These are phyloP conservation scores for Hysterangium stoloniferum DNA, from an alignment of 768 basidiomycete species.

Conservation along the genomic window DNA sequence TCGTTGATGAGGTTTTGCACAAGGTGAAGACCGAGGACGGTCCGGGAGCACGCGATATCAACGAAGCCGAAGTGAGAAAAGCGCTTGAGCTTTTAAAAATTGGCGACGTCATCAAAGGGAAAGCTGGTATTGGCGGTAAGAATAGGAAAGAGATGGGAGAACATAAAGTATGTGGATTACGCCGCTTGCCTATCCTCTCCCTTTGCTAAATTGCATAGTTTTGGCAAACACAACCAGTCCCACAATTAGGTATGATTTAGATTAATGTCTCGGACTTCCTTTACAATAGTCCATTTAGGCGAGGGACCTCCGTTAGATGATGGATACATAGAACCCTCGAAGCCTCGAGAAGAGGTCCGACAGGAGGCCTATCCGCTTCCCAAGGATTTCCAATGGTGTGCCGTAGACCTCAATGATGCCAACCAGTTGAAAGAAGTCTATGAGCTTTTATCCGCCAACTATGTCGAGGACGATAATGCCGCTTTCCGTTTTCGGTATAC, in stretches of 20 bases:
- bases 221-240: conserved; percentile 96
- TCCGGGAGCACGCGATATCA: conserved; percentile 34
- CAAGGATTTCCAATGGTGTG: conserved; percentile 88
- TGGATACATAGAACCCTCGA: conserved; percentile 83
- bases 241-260: conserved; percentile 56
- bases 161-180: conserved; percentile 62
- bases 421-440: conserved; percentile 86
- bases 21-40: conserved; percentile 56
- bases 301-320: conserved; percentile 62
- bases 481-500: conserved; percentile 96
- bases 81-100: conserved; percentile 74
- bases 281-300: conserved; percentile 31
- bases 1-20: conserved; percentile 61
- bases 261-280: conserved; percentile 8
- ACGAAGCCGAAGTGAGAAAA: conserved; percentile 58
- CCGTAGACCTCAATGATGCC: conserved; percentile 69
- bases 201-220: conserved; percentile 44
- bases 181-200: conserved; percentile 5
- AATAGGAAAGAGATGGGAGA: conserved; percentile 78
- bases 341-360: conserved; percentile 67
- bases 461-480: conserved; percentile 94
- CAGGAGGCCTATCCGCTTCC: conserved; percentile 86
- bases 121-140: conserved; percentile 64
- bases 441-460: conserved; percentile 84
- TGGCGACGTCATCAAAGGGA: conserved; percentile 80